Evolutionary conservation across 352 stramenopile genomes (phyloP).

Genomic region (Phytophthora kernoviae): DNA sequence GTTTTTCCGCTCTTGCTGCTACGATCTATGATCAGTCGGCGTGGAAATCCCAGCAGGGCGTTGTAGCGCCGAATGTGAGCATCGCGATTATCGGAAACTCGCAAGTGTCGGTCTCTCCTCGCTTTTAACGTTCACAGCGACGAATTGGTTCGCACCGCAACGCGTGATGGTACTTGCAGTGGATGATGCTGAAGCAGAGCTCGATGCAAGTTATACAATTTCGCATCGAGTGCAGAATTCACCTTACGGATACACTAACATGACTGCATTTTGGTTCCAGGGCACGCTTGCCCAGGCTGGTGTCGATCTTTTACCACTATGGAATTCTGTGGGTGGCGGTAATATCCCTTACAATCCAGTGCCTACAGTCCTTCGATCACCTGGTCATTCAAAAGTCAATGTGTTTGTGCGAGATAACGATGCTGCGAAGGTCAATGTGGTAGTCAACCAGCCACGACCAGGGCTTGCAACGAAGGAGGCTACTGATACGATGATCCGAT

Average conservation of each 20-base stretch:
- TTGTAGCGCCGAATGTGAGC: conserved; percentile 46
- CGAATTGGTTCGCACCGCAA: conserved; percentile 71
- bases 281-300: conserved; percentile 21
- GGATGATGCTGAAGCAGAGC: conserved; percentile 51
- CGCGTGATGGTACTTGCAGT: conserved; percentile 50
- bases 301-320: conserved; percentile 26
- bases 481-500: conserved; percentile 37
- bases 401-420: conserved; percentile 61
- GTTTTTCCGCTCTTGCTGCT: conserved; percentile 39
- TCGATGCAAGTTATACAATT: conserved; percentile 40
- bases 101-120: conserved; percentile 57
- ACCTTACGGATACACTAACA: conserved; percentile 46
- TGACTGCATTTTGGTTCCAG: conserved; percentile 67
- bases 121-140: conserved; percentile 62
- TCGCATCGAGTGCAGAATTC: conserved; percentile 64
- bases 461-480: conserved; percentile 49
- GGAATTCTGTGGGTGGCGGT: conserved; percentile 19
- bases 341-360: conserved; percentile 68
- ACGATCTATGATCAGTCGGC: conserved; percentile 39
- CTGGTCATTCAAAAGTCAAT: conserved; percentile 51
- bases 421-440: conserved; percentile 41
- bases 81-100: conserved; percentile 58
- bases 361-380: conserved; percentile 54
- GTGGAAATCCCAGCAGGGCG: neutral
- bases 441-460: conserved; percentile 41